phyloP scores from a whole-genome alignment of 495 filamentous ascomycete genomes.

The Penicillium silybi region DNA sequence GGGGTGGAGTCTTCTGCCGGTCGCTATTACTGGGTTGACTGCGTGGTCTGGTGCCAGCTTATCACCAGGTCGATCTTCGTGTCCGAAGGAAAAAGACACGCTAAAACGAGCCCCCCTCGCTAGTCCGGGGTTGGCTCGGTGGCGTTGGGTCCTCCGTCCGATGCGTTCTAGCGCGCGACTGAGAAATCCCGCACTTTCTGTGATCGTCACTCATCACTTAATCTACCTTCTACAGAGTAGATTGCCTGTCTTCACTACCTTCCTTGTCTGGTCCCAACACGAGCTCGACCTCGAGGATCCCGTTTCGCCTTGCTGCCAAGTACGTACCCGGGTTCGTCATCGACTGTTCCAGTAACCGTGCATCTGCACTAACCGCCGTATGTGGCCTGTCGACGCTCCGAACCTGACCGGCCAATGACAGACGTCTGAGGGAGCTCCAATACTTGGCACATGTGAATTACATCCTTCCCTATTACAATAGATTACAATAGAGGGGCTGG shows the following conservation, averaged over 20 bases:
- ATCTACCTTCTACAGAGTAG: background rate
- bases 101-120: background rate
- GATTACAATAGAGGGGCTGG: background rate
- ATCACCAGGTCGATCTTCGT: background rate
- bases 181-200: constrained; percentile 5
- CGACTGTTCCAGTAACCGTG: background rate
- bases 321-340: background rate
- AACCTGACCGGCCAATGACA: background rate
- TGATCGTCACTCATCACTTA: background rate
- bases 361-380: background rate
- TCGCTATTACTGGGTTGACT: no score
- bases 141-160: background rate
- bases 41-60: background rate
- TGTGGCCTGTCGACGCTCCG: background rate
- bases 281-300: background rate
- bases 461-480: background rate
- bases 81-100: background rate
- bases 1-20: background rate
- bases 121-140: constrained; percentile 1
- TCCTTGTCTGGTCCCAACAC: no score
- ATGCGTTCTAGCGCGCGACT: background rate
- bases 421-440: background rate
- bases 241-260: no score
- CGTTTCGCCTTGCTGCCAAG: background rate
- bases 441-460: background rate